A percentile compares a stretch with the other conserved stretches of the same genome.
Conservation (phyloP, 164 flowering plant genomes). For the Santalum album region DNA sequence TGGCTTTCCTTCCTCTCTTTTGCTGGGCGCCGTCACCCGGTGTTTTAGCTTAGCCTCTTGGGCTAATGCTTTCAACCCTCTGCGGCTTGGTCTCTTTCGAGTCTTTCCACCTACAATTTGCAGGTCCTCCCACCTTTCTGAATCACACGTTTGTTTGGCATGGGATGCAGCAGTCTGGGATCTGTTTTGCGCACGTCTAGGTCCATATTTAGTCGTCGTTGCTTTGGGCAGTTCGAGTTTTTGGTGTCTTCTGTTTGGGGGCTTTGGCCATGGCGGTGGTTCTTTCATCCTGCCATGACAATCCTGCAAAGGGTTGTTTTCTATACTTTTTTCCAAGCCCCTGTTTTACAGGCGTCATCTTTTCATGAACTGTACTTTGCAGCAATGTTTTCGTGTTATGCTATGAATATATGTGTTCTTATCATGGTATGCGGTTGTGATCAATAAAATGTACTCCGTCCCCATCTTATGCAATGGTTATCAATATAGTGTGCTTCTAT, state of each 20-base stretch:
- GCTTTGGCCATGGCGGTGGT: conserved; percentile 35
- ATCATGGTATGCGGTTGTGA: no score
- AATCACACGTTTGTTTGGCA: not conserved
- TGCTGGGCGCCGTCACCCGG: conserved; percentile 13
- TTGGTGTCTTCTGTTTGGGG: conserved; percentile 25
- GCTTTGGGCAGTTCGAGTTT: conserved; percentile 15
- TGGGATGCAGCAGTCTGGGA: conserved; percentile 9
- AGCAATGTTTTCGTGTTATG: conserved; percentile 12
- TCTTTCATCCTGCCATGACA: conserved; percentile 27
- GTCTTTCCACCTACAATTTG: conserved; percentile 12
- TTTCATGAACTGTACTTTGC: conserved; percentile 18
- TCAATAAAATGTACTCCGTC: no score
- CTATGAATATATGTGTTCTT: not conserved
- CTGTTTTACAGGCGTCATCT: conserved; percentile 24
- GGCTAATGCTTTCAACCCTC: conserved; percentile 13
- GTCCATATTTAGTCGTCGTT: conserved; percentile 2
- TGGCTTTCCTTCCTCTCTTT: conserved; percentile 11
- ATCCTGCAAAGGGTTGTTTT: conserved; percentile 9
- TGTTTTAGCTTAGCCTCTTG: conserved; percentile 20
- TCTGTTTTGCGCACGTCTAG: conserved; percentile 10
- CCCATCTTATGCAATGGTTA: no score
- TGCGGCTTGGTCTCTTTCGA: conserved; percentile 1
- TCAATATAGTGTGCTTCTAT: no score
- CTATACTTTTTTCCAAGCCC: conserved; percentile 33
- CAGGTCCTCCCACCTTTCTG: conserved; percentile 13